These are phyloP conservation scores for Chalaropsis thielavioides DNA, from an alignment of 2,329 filamentous ascomycete genomes.

Conservation along the genomic window DNA sequence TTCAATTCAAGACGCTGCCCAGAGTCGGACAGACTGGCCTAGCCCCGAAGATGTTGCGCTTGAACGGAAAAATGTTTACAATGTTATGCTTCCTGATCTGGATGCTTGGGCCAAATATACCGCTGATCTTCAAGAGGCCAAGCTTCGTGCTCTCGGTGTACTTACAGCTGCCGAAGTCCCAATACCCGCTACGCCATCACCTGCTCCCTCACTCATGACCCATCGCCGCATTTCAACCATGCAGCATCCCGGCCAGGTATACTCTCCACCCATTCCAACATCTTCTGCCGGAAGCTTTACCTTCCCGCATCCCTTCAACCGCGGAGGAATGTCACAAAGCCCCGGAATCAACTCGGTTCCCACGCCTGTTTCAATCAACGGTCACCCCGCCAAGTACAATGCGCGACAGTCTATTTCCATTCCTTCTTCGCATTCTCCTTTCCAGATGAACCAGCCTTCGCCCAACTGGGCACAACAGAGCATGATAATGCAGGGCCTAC, in stretches of 20 bases:
- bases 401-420: conserved; percentile 59
- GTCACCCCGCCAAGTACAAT: conserved; percentile 45
- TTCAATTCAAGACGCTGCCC: conserved; percentile 33
- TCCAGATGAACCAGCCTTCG: conserved; percentile 51
- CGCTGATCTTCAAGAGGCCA: conserved; percentile 72
- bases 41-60: conserved; percentile 40
- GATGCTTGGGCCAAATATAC: conserved; percentile 64
- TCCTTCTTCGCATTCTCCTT: conserved; percentile 48
- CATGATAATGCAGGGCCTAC: conserved; percentile 38
- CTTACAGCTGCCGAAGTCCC: conserved; percentile 63
- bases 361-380: conserved; percentile 58
- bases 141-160: conserved; percentile 80
- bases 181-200: conserved; percentile 28
- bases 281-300: conserved; percentile 41
- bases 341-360: conserved; percentile 49
- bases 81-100: conserved; percentile 55
- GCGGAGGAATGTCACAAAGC: conserved; percentile 46
- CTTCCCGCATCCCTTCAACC: conserved; percentile 45
- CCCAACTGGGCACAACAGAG: conserved; percentile 46
- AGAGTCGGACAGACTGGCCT: conserved; percentile 58
- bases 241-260: conserved; percentile 60
- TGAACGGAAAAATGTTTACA: conserved; percentile 42
- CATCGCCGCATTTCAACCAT: conserved; percentile 37
- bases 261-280: conserved; percentile 70
- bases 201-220: conserved; percentile 11